Base-by-base conservation (phyloP, 2,329 filamentous ascomycete genomes). In the Fusarium veterinarium region DNA sequence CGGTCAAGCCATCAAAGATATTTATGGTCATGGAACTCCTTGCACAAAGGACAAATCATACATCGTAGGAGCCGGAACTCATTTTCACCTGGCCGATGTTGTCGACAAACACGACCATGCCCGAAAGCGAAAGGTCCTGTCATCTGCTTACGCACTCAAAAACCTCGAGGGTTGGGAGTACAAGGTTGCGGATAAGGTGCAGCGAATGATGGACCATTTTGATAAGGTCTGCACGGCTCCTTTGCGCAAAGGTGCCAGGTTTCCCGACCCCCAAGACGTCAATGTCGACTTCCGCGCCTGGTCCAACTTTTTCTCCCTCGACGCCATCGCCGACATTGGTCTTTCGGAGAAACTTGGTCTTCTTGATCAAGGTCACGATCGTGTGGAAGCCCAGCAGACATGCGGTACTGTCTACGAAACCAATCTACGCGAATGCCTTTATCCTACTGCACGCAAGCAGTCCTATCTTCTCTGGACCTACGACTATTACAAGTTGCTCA, bases 251-350 rank as follows among this genome's bases (percentile, higher is more conserved):
- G 72, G 67, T 13, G 51, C 67, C 6, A 66, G 52, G n/a, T 62
- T 62, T 23, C 78, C 79, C 2, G 69, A 74, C 16, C 67, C 80
- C 3, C 75, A 80, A n/a, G 85, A 87, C 53, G 56, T 86, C 25
- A 86, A 82, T 0, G 78, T 89, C 25, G 85, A 89, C 73, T 86
- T 85, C 64, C 83, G 86, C 8, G 79, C 80, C 13, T 89, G 72
- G 71, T 85, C 83, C 14, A 89, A 88, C 77, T 87, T 87, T 77
- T 89, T 89, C 76, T 86, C 86, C 0, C 80, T 89, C 6, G 87
- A 89, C 57, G 87, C 86, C 20, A 89, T 89, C 55, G 86, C 84
- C 38, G 86, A 89, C 60, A 89, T 89, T 75, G 87, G 87, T 3
- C 79, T 89, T 1, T 84, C 81, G 1, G 83, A 87, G 66, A 81